Conservation (phyloP, 192 early-diverging fungal genomes). For the Coemansia aciculifera region DNA sequence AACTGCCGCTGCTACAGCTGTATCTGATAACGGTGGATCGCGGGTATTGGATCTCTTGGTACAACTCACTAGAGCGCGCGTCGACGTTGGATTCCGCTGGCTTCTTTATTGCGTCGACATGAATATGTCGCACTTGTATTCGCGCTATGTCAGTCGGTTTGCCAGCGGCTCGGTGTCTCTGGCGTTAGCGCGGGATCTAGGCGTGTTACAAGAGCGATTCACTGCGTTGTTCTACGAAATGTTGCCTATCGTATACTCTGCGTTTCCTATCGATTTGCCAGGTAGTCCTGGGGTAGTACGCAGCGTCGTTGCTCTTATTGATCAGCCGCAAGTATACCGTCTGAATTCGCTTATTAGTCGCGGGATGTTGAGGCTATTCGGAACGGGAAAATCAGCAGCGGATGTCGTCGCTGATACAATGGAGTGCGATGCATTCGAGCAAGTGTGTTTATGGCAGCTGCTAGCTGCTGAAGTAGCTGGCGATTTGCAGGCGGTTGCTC, state of each 20-base stretch:
- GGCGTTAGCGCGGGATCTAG: conserved; percentile 49
- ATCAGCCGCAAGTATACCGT: conserved; percentile 56
- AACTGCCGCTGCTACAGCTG: neutral
- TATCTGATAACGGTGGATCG: neutral
- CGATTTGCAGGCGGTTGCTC: neutral
- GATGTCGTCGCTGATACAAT: conserved; percentile 26
- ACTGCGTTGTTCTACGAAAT: conserved; percentile 41
- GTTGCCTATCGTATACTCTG: conserved; percentile 35
- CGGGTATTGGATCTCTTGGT: conserved; percentile 22
- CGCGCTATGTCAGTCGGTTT: conserved; percentile 21
- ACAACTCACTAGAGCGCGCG: conserved; percentile 26
- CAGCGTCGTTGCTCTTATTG: conserved; percentile 47
- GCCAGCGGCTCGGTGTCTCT: conserved; percentile 25
- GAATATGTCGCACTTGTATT: conserved; percentile 1
- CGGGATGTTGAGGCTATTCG: conserved; percentile 34
- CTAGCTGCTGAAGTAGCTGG: conserved; percentile 49
- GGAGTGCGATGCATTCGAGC: conserved; percentile 58
- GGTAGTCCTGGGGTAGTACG: conserved; percentile 37
- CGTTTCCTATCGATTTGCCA: conserved; percentile 39
- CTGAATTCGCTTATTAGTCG: conserved; percentile 25
- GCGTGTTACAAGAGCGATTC: conserved; percentile 54
- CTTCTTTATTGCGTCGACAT: conserved; percentile 12
- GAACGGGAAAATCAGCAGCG: neutral
- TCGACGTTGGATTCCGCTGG: conserved; percentile 48
- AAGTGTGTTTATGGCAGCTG: conserved; percentile 62